phyloP scores from a whole-genome alignment of 202 grass and related monocot genomes.

The Zoysia matrella region DNA sequence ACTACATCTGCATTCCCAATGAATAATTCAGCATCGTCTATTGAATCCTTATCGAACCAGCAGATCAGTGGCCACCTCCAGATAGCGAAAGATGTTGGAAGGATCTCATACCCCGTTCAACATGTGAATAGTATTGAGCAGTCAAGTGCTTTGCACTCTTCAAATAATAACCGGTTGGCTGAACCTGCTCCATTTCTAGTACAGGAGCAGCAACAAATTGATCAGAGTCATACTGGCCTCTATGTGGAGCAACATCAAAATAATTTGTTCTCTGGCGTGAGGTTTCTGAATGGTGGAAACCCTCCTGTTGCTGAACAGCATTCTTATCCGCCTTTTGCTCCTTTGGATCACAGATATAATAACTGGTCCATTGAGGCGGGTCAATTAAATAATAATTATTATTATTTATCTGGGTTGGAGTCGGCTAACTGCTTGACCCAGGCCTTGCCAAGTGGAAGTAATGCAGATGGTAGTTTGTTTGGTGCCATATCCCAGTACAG shows the following conservation, averaged over 20 bases:
- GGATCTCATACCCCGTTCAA: conserved; percentile 39
- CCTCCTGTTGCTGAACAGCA: conserved; percentile 41
- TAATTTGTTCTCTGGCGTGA: conserved; percentile 35
- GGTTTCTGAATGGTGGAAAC: conserved; percentile 43
- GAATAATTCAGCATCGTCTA: conserved; percentile 34
- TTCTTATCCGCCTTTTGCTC: conserved; percentile 30
- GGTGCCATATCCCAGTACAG: conserved; percentile 52
- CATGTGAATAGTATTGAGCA: conserved; percentile 41
- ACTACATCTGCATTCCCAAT: conserved; percentile 36
- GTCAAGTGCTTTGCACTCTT: conserved; percentile 46
- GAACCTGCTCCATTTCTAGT: conserved; percentile 35
- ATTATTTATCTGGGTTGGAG: conserved; percentile 47
- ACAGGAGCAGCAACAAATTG: conserved; percentile 37
- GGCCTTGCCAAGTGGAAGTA: conserved; percentile 43
- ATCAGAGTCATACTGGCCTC: conserved; percentile 31
- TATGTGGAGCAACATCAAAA: conserved; percentile 41
- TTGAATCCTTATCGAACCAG: conserved; percentile 44
- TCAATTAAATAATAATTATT: conserved; percentile 42
- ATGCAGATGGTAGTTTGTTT: conserved; percentile 56
- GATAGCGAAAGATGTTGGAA: conserved; percentile 34
- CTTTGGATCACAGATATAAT: conserved; percentile 44
- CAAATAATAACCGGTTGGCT: conserved; percentile 32
- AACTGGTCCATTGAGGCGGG: conserved; percentile 43
- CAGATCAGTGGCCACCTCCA: conserved; percentile 41
- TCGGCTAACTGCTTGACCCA: conserved; percentile 33